Base-by-base conservation (phyloP, 768 basidiomycete genomes). In the Gyrodon lividus region DNA sequence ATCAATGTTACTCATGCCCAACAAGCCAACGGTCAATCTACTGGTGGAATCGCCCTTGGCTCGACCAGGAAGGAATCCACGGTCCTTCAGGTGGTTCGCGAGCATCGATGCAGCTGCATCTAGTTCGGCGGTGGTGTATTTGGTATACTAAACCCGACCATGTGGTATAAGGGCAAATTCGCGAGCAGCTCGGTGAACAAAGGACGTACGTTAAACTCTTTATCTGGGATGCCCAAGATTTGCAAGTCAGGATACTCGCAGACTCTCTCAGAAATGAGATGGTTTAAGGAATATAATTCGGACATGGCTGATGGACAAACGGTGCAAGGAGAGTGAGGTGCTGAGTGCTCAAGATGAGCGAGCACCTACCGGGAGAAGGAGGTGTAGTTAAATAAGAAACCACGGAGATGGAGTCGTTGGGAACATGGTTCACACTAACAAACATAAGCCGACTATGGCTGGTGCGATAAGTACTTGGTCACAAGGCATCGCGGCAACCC, bases 41-140 rank as follows among this genome's bases (percentile, higher is more conserved):
- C 56, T 68, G 22, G 59, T 50, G 37, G 52, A 33, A 48, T 66
- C 64, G 19, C 61, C 58, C 46, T 57, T 63, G 45, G 51, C 26
- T 7, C 66, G 66, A 46, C 65, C 60, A 2, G 50, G 54, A 10
- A 68, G 54, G 16, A 46, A 19, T 9, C 58, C 58, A 0, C 46
- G 43, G 43, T 60, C 56, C 53, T 24, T 60, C 22, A 63, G 20
- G 39, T 66, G 39, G 41, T 66, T 57, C 6, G 64, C 63, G 30
- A 66, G 54, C 10, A 66, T 56, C 22, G 64, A 66, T 7, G 64
- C 66, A 1, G 66, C 56, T 4, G 47, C 57, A 59, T 66, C 66
- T 7, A 66, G 56, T 31, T 56, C 55, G 12, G 60, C 5, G 2
- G 59, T 53, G 13, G 66, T 66, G 34, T 66, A 68, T 37, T 43